These are phyloP conservation scores for Parmelia sp. DNA, from an alignment of 495 filamentous ascomycete genomes.

Conservation along the genomic window DNA sequence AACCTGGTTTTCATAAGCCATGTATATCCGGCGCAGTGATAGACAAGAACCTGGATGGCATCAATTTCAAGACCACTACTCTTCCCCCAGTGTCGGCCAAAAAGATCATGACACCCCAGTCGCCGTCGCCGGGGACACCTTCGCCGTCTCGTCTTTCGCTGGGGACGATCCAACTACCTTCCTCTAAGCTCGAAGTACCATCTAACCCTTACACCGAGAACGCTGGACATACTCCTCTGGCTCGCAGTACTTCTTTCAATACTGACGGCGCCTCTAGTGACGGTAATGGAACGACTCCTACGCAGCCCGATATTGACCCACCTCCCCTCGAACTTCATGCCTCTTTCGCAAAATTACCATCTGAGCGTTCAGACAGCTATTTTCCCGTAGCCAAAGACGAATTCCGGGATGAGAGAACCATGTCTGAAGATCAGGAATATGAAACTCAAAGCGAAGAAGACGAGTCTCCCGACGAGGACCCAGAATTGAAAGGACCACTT, in stretches of 20 bases:
- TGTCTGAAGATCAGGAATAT: not conserved
- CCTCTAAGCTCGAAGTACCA: conserved; percentile 1
- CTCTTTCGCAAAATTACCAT: conserved; percentile 14
- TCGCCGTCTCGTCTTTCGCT: conserved; percentile 17
- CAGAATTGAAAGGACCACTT: conserved; percentile 21
- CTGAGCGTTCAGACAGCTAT: conserved; percentile 27
- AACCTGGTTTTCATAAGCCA: not conserved
- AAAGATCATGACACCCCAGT: conserved; percentile 16
- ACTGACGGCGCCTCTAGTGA: conserved; percentile 16
- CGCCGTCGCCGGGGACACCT: conserved; percentile 14
- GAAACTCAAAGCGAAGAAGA: not conserved
- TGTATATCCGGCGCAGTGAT: conserved; percentile 7
- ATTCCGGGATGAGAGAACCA: not conserved
- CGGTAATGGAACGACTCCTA: conserved; percentile 13
- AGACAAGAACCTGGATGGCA: conserved; percentile 24
- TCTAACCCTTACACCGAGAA: conserved; percentile 16
- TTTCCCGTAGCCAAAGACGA: conserved; percentile 12
- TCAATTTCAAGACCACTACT: conserved; percentile 20
- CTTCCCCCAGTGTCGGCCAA: not conserved
- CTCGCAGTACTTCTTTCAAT: conserved; percentile 11
- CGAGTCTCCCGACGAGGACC: conserved; percentile 18
- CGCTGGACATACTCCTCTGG: conserved; percentile 27
- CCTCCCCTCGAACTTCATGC: conserved; percentile 15
- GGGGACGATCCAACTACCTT: not conserved
- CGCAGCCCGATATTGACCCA: conserved; percentile 9